A percentile compares a stretch with the other conserved stretches of the same genome.
Evolutionary conservation across 306 rosid genomes (phyloP).

Genomic region (Spatholobus suberectus): DNA sequence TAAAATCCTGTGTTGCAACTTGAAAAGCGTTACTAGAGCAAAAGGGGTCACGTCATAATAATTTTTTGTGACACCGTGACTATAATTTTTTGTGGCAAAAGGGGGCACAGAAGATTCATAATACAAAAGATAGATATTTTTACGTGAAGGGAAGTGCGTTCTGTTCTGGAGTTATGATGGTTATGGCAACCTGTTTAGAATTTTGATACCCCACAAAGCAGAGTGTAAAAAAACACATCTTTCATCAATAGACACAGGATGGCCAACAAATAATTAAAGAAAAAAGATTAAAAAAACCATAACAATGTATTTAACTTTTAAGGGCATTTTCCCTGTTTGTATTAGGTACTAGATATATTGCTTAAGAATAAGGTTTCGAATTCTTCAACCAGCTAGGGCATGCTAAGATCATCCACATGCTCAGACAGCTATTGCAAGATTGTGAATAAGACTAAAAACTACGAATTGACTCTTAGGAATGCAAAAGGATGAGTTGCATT

Average conservation of each 20-base stretch:
- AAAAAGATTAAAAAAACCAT: not conserved
- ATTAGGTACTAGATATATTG: not conserved
- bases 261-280: not conserved
- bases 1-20: not conserved
- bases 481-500: not conserved
- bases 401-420: not conserved
- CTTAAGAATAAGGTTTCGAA: not conserved
- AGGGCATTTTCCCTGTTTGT: not conserved
- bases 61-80: too few species aligned
- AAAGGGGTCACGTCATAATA: too few species aligned
- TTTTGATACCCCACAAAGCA: too few species aligned
- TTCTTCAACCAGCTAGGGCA: constrained; percentile 1
- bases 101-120: not conserved
- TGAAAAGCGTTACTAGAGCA: too few species aligned
- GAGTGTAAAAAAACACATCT: too few species aligned
- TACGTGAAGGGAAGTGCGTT: too few species aligned
- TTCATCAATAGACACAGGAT: not conserved
- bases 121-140: too few species aligned
- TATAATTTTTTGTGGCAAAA: not conserved
- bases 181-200: too few species aligned
- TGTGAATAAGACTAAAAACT: not conserved
- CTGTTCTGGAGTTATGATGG: too few species aligned
- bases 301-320: not conserved
- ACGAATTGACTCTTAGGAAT: not conserved
- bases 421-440: not conserved